Evolutionary conservation across 495 filamentous ascomycete genomes (phyloP), one percentile per base, ranked within the genome.

Genomic region (Durotheca rogersii): DNA sequence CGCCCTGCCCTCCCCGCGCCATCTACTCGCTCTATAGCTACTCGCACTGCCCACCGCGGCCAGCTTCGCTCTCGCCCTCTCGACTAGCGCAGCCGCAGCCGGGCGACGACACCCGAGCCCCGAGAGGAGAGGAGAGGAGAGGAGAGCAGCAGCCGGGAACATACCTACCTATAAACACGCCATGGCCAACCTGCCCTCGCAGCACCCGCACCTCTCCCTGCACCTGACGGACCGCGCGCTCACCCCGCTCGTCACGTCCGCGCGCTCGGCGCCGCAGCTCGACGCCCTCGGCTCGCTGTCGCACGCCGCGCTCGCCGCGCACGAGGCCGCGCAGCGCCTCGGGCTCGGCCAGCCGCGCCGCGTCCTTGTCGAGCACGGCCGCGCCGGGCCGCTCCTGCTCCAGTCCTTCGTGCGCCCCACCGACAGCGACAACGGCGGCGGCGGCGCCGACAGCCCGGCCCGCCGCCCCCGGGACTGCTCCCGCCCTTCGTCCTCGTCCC

Each of bases 211-310:
- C 42, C 58, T 72, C 40, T 44, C 66, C 38, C 60, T 72, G 10
- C 69, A 74, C 58, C 70, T 75, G 20, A 56, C 67, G 21, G 72
- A 75, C 61, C 56, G 64, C 32, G 51, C 65, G 25, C 67, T 70
- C 30, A 71, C 68, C 0, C 71, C 72, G n/a, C 60, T 76, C 41
- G 59, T 77, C 29, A 70, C 69, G n/a, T 72, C 72, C 10, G 52
- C 65, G 17, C 58, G 41, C 39, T 40, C 52, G 31, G n/a, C 21
- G 2, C 15, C 41, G 12, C 56, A 60, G 21, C 56, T 61, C 39
- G 57, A 66, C 11, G 52, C 68, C 32, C 64, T 77, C n/a, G 54
- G 67, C 14, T 47, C 54, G 0, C 65, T 77, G 6, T 62, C 72
- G 6, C 51, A 66, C 25, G 56, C 61, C 20, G 70, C 72, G 4